Evolutionary conservation across 495 filamentous ascomycete genomes (phyloP).

Genomic region (Podospora pseudocomata): DNA sequence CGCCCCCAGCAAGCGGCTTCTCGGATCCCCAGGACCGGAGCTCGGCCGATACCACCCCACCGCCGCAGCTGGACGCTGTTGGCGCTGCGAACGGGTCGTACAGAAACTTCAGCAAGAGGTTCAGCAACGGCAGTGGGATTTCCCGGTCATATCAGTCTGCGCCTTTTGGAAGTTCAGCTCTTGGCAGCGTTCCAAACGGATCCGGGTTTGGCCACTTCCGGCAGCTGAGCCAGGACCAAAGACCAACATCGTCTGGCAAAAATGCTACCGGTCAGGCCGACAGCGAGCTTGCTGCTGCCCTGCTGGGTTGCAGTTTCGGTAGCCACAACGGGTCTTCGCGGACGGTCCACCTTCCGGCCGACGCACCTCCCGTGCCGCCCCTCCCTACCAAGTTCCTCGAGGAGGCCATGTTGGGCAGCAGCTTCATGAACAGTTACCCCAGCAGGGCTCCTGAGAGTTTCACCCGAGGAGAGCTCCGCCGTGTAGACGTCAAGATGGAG

Average conservation of each 20-base stretch:
- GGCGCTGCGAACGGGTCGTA: slow-evolving; percentile 39
- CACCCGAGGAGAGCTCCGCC: slow-evolving; percentile 43
- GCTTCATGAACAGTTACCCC: slow-evolving; percentile 52
- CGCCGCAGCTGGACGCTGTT: slow-evolving; percentile 55
- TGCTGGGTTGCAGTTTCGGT: slow-evolving; percentile 85
- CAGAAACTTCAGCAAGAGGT: slow-evolving; percentile 54
- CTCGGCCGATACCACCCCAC: slow-evolving; percentile 67
- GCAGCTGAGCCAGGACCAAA: slow-evolving; percentile 51
- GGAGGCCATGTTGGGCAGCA: slow-evolving; percentile 47
- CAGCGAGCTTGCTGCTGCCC: slow-evolving; percentile 77
- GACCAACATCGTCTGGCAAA: slow-evolving; percentile 59
- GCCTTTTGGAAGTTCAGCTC: slow-evolving; percentile 51
- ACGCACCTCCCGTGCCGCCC: slow-evolving; percentile 83
- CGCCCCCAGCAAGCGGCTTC: slow-evolving; percentile 71
- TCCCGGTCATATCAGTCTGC: slow-evolving; percentile 84
- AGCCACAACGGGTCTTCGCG: slow-evolving; percentile 58
- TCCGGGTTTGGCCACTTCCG: slow-evolving; percentile 54
- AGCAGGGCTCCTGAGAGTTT: slow-evolving; percentile 50
- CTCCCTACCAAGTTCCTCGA: slow-evolving; percentile 67
- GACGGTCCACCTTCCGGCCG: slow-evolving; percentile 64
- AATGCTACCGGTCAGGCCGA: slow-evolving; percentile 68
- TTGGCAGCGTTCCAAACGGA: slow-evolving; percentile 47
- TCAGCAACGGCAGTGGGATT: slow-evolving; percentile 65
- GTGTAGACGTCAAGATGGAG: slow-evolving; percentile 64
- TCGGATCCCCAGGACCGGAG: slow-evolving; percentile 69